Conservation (phyloP, 1,284 basidiomycete genomes). For the Tranzscheliella williamsii region DNA sequence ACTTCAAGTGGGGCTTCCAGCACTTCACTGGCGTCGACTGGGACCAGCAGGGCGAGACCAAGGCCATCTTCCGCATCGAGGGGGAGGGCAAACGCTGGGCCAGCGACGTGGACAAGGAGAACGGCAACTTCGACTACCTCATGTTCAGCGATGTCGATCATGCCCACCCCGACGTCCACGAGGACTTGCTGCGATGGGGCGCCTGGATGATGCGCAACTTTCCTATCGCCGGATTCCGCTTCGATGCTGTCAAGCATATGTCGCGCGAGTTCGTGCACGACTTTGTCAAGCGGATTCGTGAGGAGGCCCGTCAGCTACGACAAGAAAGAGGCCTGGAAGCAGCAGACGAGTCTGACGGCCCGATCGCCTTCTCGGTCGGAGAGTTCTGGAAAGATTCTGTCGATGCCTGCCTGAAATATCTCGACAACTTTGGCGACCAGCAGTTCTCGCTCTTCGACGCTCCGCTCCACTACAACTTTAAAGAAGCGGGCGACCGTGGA, state of each 20-base stretch:
- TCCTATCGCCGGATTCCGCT: constrained; percentile 48
- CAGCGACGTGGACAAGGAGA: constrained; percentile 60
- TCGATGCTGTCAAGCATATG: constrained; percentile 57
- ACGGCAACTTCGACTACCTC: constrained; percentile 63
- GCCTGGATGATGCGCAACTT: constrained; percentile 65
- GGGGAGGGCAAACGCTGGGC: constrained; percentile 67
- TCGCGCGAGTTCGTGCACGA: constrained; percentile 64
- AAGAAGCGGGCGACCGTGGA: constrained; percentile 65
- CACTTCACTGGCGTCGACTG: constrained; percentile 75
- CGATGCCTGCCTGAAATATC: constrained; percentile 48
- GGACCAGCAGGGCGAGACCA: constrained; percentile 72
- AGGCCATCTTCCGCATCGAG: constrained; percentile 66
- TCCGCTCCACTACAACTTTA: constrained; percentile 68
- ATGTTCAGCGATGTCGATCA: constrained; percentile 71
- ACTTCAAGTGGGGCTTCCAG: constrained; percentile 64
- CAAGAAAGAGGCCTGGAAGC: constrained; percentile 33
- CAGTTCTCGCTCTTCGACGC: constrained; percentile 69
- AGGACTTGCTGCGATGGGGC: constrained; percentile 65
- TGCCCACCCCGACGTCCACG: constrained; percentile 73
- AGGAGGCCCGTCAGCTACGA: constrained; percentile 44
- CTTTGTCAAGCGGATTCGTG: constrained; percentile 66
- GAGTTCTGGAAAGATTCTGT: constrained; percentile 49
- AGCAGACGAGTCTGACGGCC: constrained; percentile 44
- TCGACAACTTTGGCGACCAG: constrained; percentile 62
- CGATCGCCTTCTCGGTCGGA: constrained; percentile 49